phyloP scores from a whole-genome alignment of 2,329 filamentous ascomycete species.

The Leptographium radiaticola region DNA sequence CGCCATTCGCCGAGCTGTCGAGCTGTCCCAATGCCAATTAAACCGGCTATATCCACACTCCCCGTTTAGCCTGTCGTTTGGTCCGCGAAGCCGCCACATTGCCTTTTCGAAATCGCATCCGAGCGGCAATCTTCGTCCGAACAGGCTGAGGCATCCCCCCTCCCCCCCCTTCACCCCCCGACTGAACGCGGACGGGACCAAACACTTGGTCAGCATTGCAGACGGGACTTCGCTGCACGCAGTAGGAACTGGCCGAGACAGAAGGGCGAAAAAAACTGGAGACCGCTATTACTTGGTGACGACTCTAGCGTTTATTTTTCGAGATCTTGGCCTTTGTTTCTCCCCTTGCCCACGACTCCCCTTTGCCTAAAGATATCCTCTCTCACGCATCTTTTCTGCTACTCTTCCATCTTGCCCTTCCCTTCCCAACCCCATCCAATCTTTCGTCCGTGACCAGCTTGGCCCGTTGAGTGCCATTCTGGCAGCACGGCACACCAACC shows the following conservation, averaged over 20 bases:
- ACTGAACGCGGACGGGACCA: not conserved
- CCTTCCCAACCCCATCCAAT: not conserved
- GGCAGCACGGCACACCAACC: constrained; percentile 13
- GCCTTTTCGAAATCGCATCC: not conserved
- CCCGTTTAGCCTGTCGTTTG: not conserved
- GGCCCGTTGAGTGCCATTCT: constrained; percentile 14
- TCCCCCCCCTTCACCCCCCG: no score
- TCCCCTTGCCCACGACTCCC: not conserved
- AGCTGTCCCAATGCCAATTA: not conserved
- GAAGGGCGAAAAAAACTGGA: constrained; percentile 7
- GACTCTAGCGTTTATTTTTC: constrained; percentile 8
- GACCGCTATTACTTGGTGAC: constrained; percentile 7
- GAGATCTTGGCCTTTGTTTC: constrained; percentile 7
- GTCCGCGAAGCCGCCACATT: not conserved
- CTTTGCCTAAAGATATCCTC: not conserved
- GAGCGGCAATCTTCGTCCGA: not conserved
- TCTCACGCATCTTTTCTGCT: not conserved
- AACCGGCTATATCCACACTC: not conserved
- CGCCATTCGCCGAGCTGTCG: not conserved
- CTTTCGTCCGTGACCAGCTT: constrained; percentile 9
- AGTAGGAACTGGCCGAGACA: not conserved
- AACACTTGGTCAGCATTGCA: not conserved
- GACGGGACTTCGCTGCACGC: no score
- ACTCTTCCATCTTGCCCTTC: not conserved
- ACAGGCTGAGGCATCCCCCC: not conserved